Percentiles rank a stretch among this genome's conserved stretches.
Evolutionary conservation across 2,329 filamentous ascomycete species (phyloP).

Genomic region (Penicillium sp.): DNA sequence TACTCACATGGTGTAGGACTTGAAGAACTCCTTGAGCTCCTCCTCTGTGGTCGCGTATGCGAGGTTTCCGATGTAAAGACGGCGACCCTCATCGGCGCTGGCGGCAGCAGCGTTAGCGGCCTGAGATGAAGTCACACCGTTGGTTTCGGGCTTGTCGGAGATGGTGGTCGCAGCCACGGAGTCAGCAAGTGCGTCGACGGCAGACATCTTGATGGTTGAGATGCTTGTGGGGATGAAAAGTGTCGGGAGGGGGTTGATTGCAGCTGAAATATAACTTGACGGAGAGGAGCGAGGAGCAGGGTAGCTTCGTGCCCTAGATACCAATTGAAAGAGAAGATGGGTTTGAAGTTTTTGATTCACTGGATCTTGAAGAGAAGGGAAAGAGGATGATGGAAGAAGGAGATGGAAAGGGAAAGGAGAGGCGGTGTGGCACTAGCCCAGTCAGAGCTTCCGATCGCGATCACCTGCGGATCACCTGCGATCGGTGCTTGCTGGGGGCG

Average conservation of each 20-base stretch:
- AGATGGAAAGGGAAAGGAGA: constrained; percentile 23
- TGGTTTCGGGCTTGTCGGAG: constrained; percentile 52
- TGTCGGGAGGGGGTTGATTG: constrained; percentile 34
- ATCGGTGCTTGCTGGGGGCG: neutral
- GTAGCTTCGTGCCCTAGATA: constrained; percentile 90
- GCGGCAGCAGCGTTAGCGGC: constrained; percentile 84
- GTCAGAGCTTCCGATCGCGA: constrained; percentile 2
- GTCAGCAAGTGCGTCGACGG: constrained; percentile 69
- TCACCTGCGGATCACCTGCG: constrained; percentile 1
- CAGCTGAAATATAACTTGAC: constrained; percentile 48
- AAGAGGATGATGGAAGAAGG: constrained; percentile 21
- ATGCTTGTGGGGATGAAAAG: constrained; percentile 28
- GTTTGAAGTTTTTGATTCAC: constrained; percentile 21
- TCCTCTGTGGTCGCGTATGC: constrained; percentile 99
- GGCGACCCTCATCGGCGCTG: constrained; percentile 97
- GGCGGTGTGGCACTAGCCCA: constrained; percentile 23
- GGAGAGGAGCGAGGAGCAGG: constrained; percentile 62
- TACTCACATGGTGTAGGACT: constrained; percentile 97
- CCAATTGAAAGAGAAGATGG: constrained; percentile 30
- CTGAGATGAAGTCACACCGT: constrained; percentile 66
- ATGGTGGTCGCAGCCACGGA: constrained; percentile 67
- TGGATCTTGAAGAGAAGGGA: constrained; percentile 24
- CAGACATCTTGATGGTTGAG: constrained; percentile 71
- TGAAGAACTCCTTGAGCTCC: constrained; percentile 99
- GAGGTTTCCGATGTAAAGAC: constrained; percentile 99